These are phyloP conservation scores for Arabidopsis thaliana DNA, from an alignment of 345 rosid species.

Conservation along the genomic window DNA sequence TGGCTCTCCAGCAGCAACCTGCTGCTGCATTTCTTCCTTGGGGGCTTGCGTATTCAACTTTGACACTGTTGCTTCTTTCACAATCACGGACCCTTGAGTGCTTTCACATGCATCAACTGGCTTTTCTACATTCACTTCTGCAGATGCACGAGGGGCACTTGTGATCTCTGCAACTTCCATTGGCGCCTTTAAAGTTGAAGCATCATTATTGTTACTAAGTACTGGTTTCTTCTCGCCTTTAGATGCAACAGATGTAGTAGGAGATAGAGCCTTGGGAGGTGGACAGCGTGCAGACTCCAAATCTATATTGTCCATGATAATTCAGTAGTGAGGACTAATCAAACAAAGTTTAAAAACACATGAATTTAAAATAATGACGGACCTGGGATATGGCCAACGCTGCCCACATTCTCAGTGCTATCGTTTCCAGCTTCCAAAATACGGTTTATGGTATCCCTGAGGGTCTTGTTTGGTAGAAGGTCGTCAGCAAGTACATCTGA, in stretches of 20 bases:
- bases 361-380: slow-evolving; percentile 22
- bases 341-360: slow-evolving; percentile 14
- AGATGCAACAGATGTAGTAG: slow-evolving; percentile 73
- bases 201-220: slow-evolving; percentile 53
- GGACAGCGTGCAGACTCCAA: slow-evolving; percentile 81
- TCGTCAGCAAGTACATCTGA: slow-evolving; percentile 88
- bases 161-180: slow-evolving; percentile 54
- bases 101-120: slow-evolving; percentile 67
- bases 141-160: slow-evolving; percentile 48
- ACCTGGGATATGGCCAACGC: slow-evolving; percentile 90
- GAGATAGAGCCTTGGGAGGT: slow-evolving; percentile 76
- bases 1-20: slow-evolving; percentile 65
- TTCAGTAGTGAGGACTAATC: slow-evolving; percentile 23
- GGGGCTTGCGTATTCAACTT: slow-evolving; percentile 65
- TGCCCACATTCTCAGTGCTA: slow-evolving; percentile 85
- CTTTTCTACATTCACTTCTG: slow-evolving; percentile 56
- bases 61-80: slow-evolving; percentile 69
- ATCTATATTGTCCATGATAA: slow-evolving; percentile 48
- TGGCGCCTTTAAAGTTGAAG: slow-evolving; percentile 50
- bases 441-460: slow-evolving; percentile 90
- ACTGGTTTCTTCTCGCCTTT: slow-evolving; percentile 76
- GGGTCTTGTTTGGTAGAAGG: slow-evolving; percentile 94
- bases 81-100: slow-evolving; percentile 64
- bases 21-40: slow-evolving; percentile 81
- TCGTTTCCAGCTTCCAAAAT: slow-evolving; percentile 92